Base-by-base conservation (phyloP, 208 protist species). In the Crithidia bombi region DNA sequence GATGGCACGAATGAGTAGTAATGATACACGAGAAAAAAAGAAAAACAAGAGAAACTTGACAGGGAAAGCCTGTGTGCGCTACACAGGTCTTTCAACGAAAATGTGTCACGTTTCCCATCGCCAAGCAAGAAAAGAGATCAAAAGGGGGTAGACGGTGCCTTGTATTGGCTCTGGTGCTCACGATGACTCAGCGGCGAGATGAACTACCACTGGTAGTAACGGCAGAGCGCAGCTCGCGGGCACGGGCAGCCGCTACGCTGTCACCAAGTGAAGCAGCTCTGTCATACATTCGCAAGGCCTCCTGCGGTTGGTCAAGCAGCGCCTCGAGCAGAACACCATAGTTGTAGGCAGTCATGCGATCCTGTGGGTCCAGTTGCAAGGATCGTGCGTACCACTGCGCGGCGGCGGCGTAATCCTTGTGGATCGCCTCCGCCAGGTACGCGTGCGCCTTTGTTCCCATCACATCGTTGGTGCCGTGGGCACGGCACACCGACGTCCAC, bases 291-390 rank as follows among this genome's bases (percentile, higher is more conserved):
- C 43, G 44, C 25, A 90, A 69, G 0, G 85, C 85, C 41, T 89
- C 75, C 55, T 65, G 59, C 7, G 73, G 79, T 54, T 78, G 39
- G 10, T 81, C 77, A 7, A 90, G 80, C 23, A 94, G 43, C 30
- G 83, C 79, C 65, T 94, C 89, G 12, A 94, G 73, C 33, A 94
- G 77, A 12, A 94, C 89, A 32, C 83, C 85, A 72, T 94, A 91
- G 73, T 94, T 94, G 77, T 90, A 91, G 17, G 83, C 71, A n/a
- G 89, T 90, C 79, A 91, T 82, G 62, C 78, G 69, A 43, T 94
- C 89, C 15, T 75, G 51, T n/a, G 89, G 89, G 46, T 91, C 85
- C 26, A 87, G 67, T 76, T 78, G 62, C 54, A 93, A 75, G 1
- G 73, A 78, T 3, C 63, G 49, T 30, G 71, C 82, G 74, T 94